phyloP scores from a whole-genome alignment of 441 rosid species.

The Mallotus japonicus region DNA sequence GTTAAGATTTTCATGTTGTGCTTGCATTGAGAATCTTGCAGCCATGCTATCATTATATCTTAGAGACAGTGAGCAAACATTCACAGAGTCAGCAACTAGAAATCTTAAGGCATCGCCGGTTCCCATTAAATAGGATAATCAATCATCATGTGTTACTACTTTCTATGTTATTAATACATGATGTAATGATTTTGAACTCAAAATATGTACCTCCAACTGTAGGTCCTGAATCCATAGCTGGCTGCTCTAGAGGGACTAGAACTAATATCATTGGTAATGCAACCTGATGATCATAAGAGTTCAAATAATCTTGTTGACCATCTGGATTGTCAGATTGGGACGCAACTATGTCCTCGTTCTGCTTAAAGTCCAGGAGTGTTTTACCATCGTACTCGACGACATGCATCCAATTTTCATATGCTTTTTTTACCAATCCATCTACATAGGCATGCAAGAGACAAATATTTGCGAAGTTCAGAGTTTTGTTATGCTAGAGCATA shows the following conservation, averaged over 20 bases:
- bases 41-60: conserved; percentile 52
- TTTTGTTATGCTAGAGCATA: too few species aligned
- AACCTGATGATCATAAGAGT: conserved; percentile 44
- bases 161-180: neutral
- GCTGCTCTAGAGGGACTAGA: conserved; percentile 51
- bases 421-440: conserved; percentile 84
- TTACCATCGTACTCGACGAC: conserved; percentile 93
- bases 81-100: conserved; percentile 9
- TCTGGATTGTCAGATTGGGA: conserved; percentile 38
- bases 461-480: conserved; percentile 16
- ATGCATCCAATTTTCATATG: conserved; percentile 91
- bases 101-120: too few species aligned
- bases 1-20: conserved; percentile 48
- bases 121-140: too few species aligned
- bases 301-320: conserved; percentile 40
- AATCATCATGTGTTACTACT: too few species aligned
- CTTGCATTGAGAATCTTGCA: conserved; percentile 44
- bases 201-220: conserved; percentile 56
- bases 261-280: conserved; percentile 42
- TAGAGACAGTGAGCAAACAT: conserved; percentile 23
- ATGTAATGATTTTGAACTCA: neutral
- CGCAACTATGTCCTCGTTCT: conserved; percentile 38
- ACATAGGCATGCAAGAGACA: conserved; percentile 55
- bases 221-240: conserved; percentile 48
- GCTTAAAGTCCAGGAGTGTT: conserved; percentile 56